Base-by-base conservation (phyloP, 2,329 filamentous ascomycete species). In the Curvularia eragrostidis region DNA sequence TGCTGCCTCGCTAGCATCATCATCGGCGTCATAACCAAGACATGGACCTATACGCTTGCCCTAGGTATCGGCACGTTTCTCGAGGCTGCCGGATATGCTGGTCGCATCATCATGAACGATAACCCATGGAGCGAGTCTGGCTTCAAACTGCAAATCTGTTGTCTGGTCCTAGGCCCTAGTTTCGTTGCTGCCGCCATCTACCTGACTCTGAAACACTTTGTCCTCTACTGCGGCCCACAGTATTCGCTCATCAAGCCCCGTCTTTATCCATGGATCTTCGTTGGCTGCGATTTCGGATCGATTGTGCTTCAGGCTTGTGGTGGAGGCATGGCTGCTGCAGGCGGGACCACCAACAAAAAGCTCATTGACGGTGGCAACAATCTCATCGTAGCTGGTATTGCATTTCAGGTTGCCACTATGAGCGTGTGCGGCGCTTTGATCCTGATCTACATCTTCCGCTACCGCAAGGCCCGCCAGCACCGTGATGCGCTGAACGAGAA, bases 221-320 rank as follows among this genome's bases (percentile, higher is more conserved):
- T 82, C 36, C 59, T 80, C 6, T 77, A 78, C 63, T 78, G 79
- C 36, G 80, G 80, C 1, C 67, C 75, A 0, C 70, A 78, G 38
- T 73, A 75, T 59, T 81, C 78, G 0, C 66, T 77, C 1, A 63
- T 82, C 26, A 72, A 71, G 47, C 61, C 71, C 8, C 66, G 66
- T 24, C 65, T 81, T 10, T 86, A 85, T 66, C 85, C 84, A 6
- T 82, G 82, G 75, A 78, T 86, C 56, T 87, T 87, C 72, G 82
- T 87, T 63, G 73, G 76, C 36, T 85, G 82, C 66, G 85, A 87
- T 59, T 67, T 87, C 34, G 67, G 84, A 43, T 83, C 81, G 18
- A 80, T 88, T 32, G 62, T 84, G 10, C 70, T 87, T 13, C 85
- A 87, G 67, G 84, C 83, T 7, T 77, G 77, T 3, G 84, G 84